Conservation (phyloP, 352 stramenopile species). For the Globisporangium parvum region DNA sequence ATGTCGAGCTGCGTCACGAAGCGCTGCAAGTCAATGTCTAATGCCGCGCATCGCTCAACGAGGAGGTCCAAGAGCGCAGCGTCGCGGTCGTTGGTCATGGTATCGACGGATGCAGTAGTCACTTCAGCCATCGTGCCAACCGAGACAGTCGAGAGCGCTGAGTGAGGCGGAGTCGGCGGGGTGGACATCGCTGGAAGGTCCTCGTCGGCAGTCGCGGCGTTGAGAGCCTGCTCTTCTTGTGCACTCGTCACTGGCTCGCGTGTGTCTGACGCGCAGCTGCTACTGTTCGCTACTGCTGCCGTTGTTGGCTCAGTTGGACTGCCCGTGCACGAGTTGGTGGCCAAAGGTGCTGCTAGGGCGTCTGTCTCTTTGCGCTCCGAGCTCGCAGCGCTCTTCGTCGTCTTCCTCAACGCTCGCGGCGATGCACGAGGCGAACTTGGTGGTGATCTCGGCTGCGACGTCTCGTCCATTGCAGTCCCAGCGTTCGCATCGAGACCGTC, state of each 20-base stretch:
- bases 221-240: no score
- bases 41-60: constrained; percentile 22
- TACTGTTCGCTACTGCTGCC: no score
- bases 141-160: constrained; percentile 1
- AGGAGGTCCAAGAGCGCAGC: constrained; percentile 18
- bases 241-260: no score
- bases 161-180: neutral
- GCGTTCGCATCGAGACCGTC: neutral
- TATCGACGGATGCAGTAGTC: constrained; percentile 18
- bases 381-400: constrained; percentile 1
- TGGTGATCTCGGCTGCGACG: neutral
- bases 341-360: neutral
- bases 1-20: constrained; percentile 21
- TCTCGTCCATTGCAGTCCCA: neutral
- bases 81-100: constrained; percentile 16
- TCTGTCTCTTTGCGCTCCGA: neutral
- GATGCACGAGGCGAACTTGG: neutral
- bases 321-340: neutral
- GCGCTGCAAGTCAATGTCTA: constrained; percentile 20
- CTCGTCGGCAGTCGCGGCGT: neutral
- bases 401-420: neutral
- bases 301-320: no score
- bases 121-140: constrained; percentile 1
- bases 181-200: neutral
- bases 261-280: no score